Evolutionary conservation across 495 filamentous ascomycete genomes (phyloP), one percentile per base, ranked within the genome.

Genomic region (Hypoxylon fuscum): DNA sequence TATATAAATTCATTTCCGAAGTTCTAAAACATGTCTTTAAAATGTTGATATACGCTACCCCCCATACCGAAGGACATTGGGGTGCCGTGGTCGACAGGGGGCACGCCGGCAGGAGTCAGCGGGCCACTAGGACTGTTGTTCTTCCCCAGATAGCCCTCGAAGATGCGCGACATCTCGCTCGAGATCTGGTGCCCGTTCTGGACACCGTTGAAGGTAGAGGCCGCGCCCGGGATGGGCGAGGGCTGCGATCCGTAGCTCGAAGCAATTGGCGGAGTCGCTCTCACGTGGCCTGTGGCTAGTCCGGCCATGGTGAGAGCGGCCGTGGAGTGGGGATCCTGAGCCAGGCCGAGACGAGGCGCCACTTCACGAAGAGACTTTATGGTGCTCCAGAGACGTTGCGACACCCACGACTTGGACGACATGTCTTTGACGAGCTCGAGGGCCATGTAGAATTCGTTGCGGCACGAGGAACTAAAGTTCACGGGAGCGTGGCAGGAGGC

Each of bases 361-460:
- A 93, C 86, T 55, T 89, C 90, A 46, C 92, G 90, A 8, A 97
- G 80, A 0, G 87, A 86, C 42, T 87, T 84, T 69, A 96, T 89
- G 0, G 88, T 92, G 62, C 87, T 87, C 92, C 92, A 96, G 7
- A 96, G 75, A 10, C 91, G 81, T 59, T 91, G 90, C 44, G 87
- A 88, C 2, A 93, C 88, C 73, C 85, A 92, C 0, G 87, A 90
- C 59, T 87, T 86, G n/a, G 85, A 87, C 38, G 87, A 90, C 71
- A 96, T 87, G 20, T 88, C 88, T 56, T 90, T 90, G 56, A 96
- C 84, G 11, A 96, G 77, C 38, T 96, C 89, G 0, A 96, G 82
- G 0, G 90, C 92, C 83, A 90, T 85, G 76, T 94, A 93, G 64
- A 95, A 96, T 72, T 95, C 92, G 54, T 88, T 85, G n/a, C 90